Conservation (phyloP, 2,329 filamentous ascomycete genomes). For the Didymella exigua region DNA sequence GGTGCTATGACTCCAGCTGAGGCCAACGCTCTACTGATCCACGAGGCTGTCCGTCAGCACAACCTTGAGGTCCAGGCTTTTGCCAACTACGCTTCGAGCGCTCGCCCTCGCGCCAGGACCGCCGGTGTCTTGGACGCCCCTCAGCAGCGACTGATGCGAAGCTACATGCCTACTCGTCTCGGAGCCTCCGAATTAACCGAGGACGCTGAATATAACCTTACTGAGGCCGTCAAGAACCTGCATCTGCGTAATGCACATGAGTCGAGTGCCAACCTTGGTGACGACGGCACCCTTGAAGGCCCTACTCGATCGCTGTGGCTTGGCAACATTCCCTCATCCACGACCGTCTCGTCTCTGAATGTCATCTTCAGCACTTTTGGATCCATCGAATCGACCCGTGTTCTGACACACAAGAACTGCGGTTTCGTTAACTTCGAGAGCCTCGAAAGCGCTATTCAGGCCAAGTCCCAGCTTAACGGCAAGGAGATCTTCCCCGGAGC, state of each 20-base stretch:
- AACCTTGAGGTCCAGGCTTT: constrained; percentile 94
- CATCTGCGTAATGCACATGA: constrained; percentile 66
- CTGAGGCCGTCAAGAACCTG: constrained; percentile 82
- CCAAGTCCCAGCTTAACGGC: constrained; percentile 85
- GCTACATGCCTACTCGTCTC: constrained; percentile 76
- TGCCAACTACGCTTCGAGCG: constrained; percentile 80
- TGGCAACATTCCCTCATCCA: constrained; percentile 95
- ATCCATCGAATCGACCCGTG: constrained; percentile 85
- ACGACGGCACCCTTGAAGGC: constrained; percentile 82
- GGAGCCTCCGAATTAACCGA: constrained; percentile 74
- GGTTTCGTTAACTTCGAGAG: constrained; percentile 98
- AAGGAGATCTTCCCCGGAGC: constrained; percentile 98
- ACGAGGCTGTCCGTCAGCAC: constrained; percentile 82
- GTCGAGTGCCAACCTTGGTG: constrained; percentile 67
- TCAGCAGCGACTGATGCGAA: constrained; percentile 65
- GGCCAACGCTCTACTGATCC: constrained; percentile 65
- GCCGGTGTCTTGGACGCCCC: constrained; percentile 88
- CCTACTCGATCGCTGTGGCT: constrained; percentile 96
- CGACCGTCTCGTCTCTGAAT: constrained; percentile 90
- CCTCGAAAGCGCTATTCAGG: constrained; percentile 86
- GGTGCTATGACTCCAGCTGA: constrained; percentile 65
- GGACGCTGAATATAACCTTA: constrained; percentile 77
- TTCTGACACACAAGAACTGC: constrained; percentile 98
- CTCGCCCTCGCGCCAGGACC: constrained; percentile 84
- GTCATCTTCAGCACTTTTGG: constrained; percentile 97